Conservation (phyloP, 306 rosid genomes). For the Urtica urens region DNA sequence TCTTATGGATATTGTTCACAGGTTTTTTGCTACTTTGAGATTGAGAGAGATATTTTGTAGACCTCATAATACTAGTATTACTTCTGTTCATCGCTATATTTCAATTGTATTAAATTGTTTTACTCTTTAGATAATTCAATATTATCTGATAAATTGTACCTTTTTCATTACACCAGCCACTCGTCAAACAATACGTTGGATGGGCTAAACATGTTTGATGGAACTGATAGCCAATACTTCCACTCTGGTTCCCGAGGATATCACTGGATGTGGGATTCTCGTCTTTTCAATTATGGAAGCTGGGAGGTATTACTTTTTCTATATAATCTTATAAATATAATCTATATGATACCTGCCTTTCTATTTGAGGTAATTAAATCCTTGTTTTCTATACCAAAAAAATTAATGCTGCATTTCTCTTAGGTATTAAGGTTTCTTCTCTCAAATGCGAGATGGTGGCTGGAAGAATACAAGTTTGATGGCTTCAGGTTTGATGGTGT, state of each 20-base stretch:
- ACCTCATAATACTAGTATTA: background rate
- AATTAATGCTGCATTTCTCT: too few relatives aligned
- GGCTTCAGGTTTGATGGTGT: constrained; percentile 96
- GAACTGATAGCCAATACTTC: constrained; percentile 89
- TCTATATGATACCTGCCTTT: too few relatives aligned
- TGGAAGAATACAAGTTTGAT: constrained; percentile 90
- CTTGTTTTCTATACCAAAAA: too few relatives aligned
- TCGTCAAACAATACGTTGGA: constrained; percentile 83
- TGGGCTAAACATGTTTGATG: constrained; percentile 97
- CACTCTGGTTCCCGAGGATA: constrained; percentile 94
- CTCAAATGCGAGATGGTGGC: constrained; percentile 99
- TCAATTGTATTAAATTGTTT: too few relatives aligned
- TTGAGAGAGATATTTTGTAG: background rate
- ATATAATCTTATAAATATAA: too few relatives aligned
- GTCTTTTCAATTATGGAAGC: constrained; percentile 97
- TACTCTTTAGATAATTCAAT: too few relatives aligned
- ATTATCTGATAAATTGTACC: too few relatives aligned
- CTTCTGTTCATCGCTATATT: too few relatives aligned
- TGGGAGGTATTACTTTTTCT: constrained; percentile 75
- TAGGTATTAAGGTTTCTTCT: constrained; percentile 87
- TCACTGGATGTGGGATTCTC: constrained; percentile 99
- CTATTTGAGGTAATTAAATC: too few relatives aligned
- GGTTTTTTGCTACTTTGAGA: constrained; percentile 32
- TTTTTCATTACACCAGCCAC: constrained; percentile 73
- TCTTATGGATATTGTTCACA: constrained; percentile 98